Evolutionary conservation across 768 basidiomycete species (phyloP), one percentile per base, ranked within the genome.

Genomic region (Hericium coralloides): DNA sequence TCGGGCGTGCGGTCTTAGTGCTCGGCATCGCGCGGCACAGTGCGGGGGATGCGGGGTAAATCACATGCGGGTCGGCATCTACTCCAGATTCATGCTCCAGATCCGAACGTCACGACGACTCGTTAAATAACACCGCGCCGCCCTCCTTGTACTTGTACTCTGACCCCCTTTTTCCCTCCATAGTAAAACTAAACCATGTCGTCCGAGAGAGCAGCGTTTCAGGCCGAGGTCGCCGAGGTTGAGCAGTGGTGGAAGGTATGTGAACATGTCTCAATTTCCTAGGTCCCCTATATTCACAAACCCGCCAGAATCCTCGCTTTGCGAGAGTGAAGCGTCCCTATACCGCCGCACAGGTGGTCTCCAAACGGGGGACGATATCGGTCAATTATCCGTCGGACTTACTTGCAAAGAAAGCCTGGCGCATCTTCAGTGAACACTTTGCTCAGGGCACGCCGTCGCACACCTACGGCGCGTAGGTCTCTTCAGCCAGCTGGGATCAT

Each of bases 391-490:
- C 95, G 14, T 93, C 94, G 51, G 80, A 92, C 67, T 65, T 84
- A 1, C 81, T 83, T 68, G 95, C 79, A 61, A 91, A 93, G 79
- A 98, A 98, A 72, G 80, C 97, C 38, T 95, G 82, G 77, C 65
- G 69, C 7, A 68, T 87, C 58, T 80, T 99, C 61, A 77, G 80
- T 52, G 76, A 89, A 60, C 94, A 97, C 68, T 85, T 83, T 54
- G 81, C 79, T 69, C 78, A 77, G 57, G 81, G 86, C 38, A 89
- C 89, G 3, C 88, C 90, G 0, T 94, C 91, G 20, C 92, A 95
- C 69, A 99, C 97, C 60, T 99, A 98, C 67, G 97, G 97, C 75
- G 95, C 95, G 93, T 98, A 69, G 81, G 95, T 88, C 50, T n/a
- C 43, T 26, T n/a, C 25, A 20, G 50, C 14, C 17, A 2, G 37